Evolutionary conservation across 1,139 yeast genomes (phyloP), one percentile per base, ranked within the genome.

Genomic region (Yamadazyma conglobata): DNA sequence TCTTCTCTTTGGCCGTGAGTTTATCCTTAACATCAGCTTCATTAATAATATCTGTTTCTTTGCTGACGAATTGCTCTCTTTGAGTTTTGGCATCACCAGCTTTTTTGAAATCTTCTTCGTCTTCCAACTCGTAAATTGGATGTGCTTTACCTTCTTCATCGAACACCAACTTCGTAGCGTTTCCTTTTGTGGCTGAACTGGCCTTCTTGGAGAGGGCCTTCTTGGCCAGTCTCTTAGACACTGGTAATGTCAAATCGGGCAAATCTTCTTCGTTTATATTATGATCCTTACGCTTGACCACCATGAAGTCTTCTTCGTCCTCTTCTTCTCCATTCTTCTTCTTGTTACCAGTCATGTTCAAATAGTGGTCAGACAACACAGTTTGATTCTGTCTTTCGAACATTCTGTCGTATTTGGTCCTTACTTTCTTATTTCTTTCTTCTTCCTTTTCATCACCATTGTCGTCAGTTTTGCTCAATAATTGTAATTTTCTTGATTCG

Each of bases 101-200:
- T 42, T 73, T 76, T 41, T 59, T 72, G 72, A 93, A 91, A 39
- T 84, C 95, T 27, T 80, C 94, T 56, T 88, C 96, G 43, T 82
- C 87, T 52, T 87, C 91, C 38, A 91, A 69, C 58, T 91, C 97
- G 51, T 91, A 91, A 10, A 89, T 67, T 10, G 94, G 85, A 58
- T 89, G 97, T 0, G 97, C 80, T 6, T 70, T 68, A 24, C 99
- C 99, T 3, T 91, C 96, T 42, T 91, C 98, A 52, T 91, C 99
- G 54, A 91, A 91, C 34, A 75, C 71, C 46, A 91, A 59, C 55
- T 87, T 91, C 19, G 86, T 76, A 11, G 96, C 81, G 39, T 77
- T 75, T 6, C 88, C 84, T 38, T 73, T 74, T 14, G 71, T 59
- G 19, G 77, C 58, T n/a, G 78, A 52, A n/a, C 85, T 73, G 10